These are phyloP conservation scores for Verticillium isaacii DNA, from an alignment of 2,329 filamentous ascomycete genomes.

Conservation along the genomic window DNA sequence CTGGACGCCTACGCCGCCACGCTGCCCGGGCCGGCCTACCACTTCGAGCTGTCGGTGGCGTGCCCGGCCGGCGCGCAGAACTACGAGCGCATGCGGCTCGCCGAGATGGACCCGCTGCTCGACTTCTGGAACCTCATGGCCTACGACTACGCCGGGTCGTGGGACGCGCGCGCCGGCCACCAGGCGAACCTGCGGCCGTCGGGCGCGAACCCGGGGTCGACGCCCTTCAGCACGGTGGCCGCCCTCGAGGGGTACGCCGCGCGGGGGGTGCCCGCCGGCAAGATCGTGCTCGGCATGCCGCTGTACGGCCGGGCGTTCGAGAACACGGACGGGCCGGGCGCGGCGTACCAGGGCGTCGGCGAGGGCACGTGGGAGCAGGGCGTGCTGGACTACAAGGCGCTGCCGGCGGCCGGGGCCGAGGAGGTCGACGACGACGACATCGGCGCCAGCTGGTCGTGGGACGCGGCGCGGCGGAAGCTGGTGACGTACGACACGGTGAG, in stretches of 20 bases:
- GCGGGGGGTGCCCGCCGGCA: conserved; percentile 59
- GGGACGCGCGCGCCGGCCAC: conserved; percentile 69
- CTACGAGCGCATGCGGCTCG: conserved; percentile 57
- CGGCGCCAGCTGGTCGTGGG: conserved; percentile 75
- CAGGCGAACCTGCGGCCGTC: conserved; percentile 73
- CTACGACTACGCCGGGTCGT: conserved; percentile 83
- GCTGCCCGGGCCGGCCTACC: conserved; percentile 34
- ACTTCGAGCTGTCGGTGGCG: conserved; percentile 62
- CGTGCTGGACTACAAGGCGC: conserved; percentile 82
- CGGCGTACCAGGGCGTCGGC: conserved; percentile 66
- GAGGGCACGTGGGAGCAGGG: conserved; percentile 80
- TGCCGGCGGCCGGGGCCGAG: conserved; percentile 64
- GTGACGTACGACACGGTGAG: conserved; percentile 73
- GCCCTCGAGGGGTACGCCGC: conserved; percentile 68
- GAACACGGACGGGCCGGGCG: conserved; percentile 70
- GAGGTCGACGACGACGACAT: conserved; percentile 60
- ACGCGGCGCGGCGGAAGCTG: conserved; percentile 57
- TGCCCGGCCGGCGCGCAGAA: conserved; percentile 59
- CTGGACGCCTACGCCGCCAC: conserved; percentile 52
- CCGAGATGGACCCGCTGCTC: conserved; percentile 59
- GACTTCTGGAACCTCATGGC: conserved; percentile 84
- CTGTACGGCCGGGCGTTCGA: conserved; percentile 85
- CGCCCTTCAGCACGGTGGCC: conserved; percentile 71
- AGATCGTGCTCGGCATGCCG: conserved; percentile 88
- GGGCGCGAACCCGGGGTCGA: conserved; percentile 51